Evolutionary conservation across 2,329 filamentous ascomycete genomes (phyloP).

Genomic region (Neopestalotiopsis sp.): DNA sequence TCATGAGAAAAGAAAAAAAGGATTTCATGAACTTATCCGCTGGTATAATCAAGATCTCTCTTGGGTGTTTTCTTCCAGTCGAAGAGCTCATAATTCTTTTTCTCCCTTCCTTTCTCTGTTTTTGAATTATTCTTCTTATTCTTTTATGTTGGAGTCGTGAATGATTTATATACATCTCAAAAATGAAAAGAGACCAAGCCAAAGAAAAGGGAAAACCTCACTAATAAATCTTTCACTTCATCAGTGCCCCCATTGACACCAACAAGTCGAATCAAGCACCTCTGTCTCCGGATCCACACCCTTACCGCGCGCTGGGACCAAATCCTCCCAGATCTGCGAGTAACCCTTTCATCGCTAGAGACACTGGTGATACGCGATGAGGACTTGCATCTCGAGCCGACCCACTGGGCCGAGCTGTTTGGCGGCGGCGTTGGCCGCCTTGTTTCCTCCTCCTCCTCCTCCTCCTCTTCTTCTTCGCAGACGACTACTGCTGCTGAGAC

Average conservation of each 20-base stretch:
- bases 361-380: neutral
- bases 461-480: too few species aligned
- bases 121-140: too few species aligned
- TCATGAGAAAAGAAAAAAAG: neutral
- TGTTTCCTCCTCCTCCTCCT: too few species aligned
- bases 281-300: neutral
- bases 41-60: neutral
- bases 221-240: too few species aligned
- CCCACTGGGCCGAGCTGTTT: neutral
- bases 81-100: too few species aligned
- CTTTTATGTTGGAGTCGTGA: too few species aligned
- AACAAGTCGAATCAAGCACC: neutral
- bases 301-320: neutral
- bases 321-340: neutral
- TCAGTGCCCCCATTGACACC: neutral
- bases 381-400: neutral
- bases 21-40: neutral
- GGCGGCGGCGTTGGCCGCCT: neutral
- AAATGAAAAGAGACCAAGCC: too few species aligned
- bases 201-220: too few species aligned
- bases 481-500: too few species aligned
- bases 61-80: too few species aligned
- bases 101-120: too few species aligned
- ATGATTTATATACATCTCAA: too few species aligned
- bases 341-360: neutral